Evolutionary conservation across 805 yeast species (phyloP), one percentile per base, ranked within the genome.

Genomic region (Starmerella apicola): DNA sequence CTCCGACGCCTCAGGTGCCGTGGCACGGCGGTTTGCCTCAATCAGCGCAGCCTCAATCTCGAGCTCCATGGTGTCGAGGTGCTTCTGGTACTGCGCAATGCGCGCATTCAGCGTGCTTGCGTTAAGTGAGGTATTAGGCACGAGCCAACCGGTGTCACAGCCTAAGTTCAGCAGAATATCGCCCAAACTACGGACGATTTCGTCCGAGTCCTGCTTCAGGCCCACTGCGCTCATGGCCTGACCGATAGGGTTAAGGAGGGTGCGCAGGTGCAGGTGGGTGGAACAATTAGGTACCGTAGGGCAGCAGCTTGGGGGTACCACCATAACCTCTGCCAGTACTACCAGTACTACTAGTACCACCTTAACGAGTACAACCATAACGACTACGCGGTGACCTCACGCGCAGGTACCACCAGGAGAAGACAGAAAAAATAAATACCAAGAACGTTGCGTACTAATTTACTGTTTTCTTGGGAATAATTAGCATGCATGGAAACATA

Each of bases 11-110:
- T 24, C 16, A 23, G 26, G n/a, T 4, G 32, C 32, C 19, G 12
- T 22, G 26, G 6, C 38, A 33, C 23, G 31, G 32, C 2, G 15
- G 8, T 20, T n/a, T 21, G 39, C 41, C 23, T n/a, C 27, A 20
- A 16, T 36, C 3, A 42, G 7, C 17, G 43, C 41, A 29, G 30
- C 37, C 17, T 36, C 4, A 8, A 48, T 21, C 28, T 41, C 45
- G 20, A 48, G 34, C 33, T 48, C 52, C 38, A 44, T 18, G 7
- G 26, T 21, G 38, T 44, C 42, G 10, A 44, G 42, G 77, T 71
- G 38, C 70, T 70, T 29, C 37, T 42, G 45, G 41, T 42, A 42
- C 36, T 25, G 26, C 17, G 21, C 29, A 19, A 42, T 30, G 32
- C 34, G 8, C 10, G 42, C 26, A 22, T 52, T 49, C 24, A 52